phyloP scores from a whole-genome alignment of 2,329 filamentous ascomycete species.

The Helminthosporium solani region DNA sequence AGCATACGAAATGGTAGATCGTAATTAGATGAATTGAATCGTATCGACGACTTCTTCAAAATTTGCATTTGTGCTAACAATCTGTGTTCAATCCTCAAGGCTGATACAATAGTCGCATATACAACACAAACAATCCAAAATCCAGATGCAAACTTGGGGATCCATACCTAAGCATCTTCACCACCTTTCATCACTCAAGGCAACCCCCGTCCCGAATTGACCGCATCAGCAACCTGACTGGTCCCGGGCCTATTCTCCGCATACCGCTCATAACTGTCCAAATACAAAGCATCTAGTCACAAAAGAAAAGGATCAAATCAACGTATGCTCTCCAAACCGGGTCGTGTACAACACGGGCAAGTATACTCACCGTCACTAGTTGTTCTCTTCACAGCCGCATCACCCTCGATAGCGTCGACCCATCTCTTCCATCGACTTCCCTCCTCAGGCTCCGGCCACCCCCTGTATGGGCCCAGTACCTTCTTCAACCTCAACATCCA shows the following conservation, averaged over 20 bases:
- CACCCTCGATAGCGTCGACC: slow-evolving; percentile 67
- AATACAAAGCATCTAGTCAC: slow-evolving; percentile 51
- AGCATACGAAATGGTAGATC: no score
- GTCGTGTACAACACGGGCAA: background rate
- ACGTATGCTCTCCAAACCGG: background rate
- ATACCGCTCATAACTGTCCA: slow-evolving; percentile 67
- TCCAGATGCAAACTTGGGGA: background rate
- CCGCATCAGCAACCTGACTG: slow-evolving; percentile 58
- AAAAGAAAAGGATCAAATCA: background rate
- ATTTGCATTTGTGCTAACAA: no score
- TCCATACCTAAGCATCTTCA: background rate
- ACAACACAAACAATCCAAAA: background rate
- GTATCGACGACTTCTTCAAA: no score
- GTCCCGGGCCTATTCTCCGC: slow-evolving; percentile 62
- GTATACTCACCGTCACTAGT: slow-evolving; percentile 58
- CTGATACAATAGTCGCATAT: no score
- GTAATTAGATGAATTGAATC: no score
- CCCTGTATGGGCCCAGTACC: slow-evolving; percentile 64
- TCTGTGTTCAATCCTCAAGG: no score
- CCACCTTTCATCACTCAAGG: slow-evolving; percentile 29
- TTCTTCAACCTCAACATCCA: slow-evolving; percentile 70
- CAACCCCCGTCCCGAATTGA: slow-evolving; percentile 57
- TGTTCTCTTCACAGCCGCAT: slow-evolving; percentile 65
- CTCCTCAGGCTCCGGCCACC: slow-evolving; percentile 64
- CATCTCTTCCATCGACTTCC: slow-evolving; percentile 67